Evolutionary conservation across 2,329 filamentous ascomycete genomes (phyloP).

Genomic region (Seiridium cupressi): DNA sequence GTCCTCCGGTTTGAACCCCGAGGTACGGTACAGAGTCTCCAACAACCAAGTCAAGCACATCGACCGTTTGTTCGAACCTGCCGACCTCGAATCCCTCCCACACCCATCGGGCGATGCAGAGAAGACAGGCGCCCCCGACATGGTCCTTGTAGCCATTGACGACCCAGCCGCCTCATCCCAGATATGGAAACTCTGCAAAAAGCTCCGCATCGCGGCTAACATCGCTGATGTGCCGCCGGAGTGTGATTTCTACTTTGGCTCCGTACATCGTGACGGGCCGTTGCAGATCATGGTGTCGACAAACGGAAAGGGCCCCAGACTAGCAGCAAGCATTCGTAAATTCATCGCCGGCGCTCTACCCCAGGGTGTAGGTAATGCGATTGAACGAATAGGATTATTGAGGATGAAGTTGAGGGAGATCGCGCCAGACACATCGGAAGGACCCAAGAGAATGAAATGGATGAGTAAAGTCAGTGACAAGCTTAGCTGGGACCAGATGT

Average conservation of each 20-base stretch:
- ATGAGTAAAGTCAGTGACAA: constrained; percentile 90
- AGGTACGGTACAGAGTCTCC: constrained; percentile 79
- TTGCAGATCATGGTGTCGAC: constrained; percentile 99
- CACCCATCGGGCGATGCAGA: constrained; percentile 7
- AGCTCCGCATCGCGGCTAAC: constrained; percentile 81
- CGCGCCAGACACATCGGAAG: constrained; percentile 70
- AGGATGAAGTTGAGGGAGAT: constrained; percentile 75
- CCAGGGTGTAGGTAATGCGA: constrained; percentile 77
- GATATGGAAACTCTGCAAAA: constrained; percentile 93
- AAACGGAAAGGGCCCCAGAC: constrained; percentile 89
- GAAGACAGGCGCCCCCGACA: constrained; percentile 46
- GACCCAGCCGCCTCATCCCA: constrained; percentile 85
- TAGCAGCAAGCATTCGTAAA: constrained; percentile 82
- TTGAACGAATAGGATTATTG: constrained; percentile 78
- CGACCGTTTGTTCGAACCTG: constrained; percentile 79
- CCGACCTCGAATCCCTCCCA: constrained; percentile 71
- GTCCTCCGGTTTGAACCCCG: constrained; percentile 74
- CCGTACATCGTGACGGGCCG: constrained; percentile 90
- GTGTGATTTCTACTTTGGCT: constrained; percentile 99
- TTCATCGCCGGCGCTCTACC: constrained; percentile 79
- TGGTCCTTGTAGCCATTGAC: constrained; percentile 93
- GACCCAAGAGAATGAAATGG: constrained; percentile 90
- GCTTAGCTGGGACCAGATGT: constrained; percentile 83
- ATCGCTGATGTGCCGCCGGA: constrained; percentile 96
- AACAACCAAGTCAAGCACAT: constrained; percentile 75